Percentiles rank a stretch among this genome's conserved stretches.
These are phyloP conservation scores for Apophysomyces sp. DNA, from an alignment of 371 early-diverging fungal genomes.

Conservation along the genomic window DNA sequence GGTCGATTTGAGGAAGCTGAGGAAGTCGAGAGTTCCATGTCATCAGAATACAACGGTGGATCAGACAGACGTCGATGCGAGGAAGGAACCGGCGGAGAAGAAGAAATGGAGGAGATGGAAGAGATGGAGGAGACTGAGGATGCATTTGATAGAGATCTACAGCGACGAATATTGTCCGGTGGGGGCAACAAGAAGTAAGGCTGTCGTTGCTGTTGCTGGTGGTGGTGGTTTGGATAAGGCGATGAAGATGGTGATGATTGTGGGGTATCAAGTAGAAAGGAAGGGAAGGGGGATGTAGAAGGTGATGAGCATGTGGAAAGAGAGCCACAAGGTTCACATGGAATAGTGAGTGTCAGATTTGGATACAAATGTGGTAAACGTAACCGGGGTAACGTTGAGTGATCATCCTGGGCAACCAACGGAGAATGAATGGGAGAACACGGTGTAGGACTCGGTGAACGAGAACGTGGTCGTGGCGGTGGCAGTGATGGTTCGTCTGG, in stretches of 20 bases:
- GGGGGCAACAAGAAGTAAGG: conserved; percentile 18
- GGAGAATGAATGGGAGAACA: conserved; percentile 2
- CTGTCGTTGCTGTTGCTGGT: neutral
- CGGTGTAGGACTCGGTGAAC: conserved; percentile 9
- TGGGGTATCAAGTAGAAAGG: conserved; percentile 15
- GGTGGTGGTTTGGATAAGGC: neutral
- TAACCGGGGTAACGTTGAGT: neutral
- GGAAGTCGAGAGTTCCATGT: conserved; percentile 10
- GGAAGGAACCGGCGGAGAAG: conserved; percentile 9
- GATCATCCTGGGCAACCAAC: neutral
- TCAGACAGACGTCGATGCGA: conserved; percentile 23
- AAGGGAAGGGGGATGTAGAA: conserved; percentile 11
- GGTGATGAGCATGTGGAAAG: conserved; percentile 10
- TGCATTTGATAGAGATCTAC: conserved; percentile 33
- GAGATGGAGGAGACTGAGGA: conserved; percentile 13
- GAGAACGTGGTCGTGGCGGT: conserved; percentile 3
- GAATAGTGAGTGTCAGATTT: conserved; percentile 12
- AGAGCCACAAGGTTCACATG: conserved; percentile 6
- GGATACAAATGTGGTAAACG: conserved; percentile 8
- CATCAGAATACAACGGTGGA: conserved; percentile 23
- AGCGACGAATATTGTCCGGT: conserved; percentile 14
- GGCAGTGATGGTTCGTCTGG: conserved; percentile 9
- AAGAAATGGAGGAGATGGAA: conserved; percentile 8
- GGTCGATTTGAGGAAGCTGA: conserved; percentile 14
- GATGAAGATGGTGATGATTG: conserved; percentile 17